phyloP scores from a whole-genome alignment of 305 asterid genomes.

The Fraxinus greggii region DNA sequence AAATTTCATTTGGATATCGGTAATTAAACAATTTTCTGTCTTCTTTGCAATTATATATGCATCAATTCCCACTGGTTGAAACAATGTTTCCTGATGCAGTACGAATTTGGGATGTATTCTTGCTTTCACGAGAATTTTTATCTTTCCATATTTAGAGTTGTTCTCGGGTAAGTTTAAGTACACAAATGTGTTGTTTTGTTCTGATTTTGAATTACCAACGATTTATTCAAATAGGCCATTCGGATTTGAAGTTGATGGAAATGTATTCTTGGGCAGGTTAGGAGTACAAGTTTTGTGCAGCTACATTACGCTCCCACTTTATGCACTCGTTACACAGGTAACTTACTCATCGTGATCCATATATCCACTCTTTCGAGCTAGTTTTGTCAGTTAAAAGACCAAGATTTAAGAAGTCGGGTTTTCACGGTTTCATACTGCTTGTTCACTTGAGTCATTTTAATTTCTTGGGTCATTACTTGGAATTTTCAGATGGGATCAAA shows the following conservation, averaged over 20 bases:
- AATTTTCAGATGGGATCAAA: conserved; percentile 71
- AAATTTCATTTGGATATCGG: conserved; percentile 87
- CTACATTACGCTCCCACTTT: conserved; percentile 77
- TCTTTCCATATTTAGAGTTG: conserved; percentile 58
- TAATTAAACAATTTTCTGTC: conserved; percentile 25
- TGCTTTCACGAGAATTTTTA: conserved; percentile 65
- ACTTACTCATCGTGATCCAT: neutral
- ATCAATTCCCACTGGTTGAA: conserved; percentile 10
- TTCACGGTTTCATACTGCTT: no score
- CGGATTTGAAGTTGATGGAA: neutral
- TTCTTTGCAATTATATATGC: neutral
- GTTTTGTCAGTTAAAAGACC: no score
- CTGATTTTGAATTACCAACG: neutral
- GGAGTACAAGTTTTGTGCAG: conserved; percentile 67
- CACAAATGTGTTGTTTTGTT: neutral
- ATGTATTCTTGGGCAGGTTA: conserved; percentile 36
- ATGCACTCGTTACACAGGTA: conserved; percentile 88
- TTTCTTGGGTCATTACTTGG: neutral
- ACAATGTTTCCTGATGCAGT: conserved; percentile 45
- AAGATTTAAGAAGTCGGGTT: no score
- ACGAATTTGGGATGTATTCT: conserved; percentile 78
- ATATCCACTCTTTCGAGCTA: no score
- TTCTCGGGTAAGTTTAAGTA: conserved; percentile 53
- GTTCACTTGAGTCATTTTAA: no score
- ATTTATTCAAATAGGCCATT: neutral